These are phyloP conservation scores for Penicillium oxalicum DNA, from an alignment of 2,329 filamentous ascomycete genomes.

Conservation along the genomic window DNA sequence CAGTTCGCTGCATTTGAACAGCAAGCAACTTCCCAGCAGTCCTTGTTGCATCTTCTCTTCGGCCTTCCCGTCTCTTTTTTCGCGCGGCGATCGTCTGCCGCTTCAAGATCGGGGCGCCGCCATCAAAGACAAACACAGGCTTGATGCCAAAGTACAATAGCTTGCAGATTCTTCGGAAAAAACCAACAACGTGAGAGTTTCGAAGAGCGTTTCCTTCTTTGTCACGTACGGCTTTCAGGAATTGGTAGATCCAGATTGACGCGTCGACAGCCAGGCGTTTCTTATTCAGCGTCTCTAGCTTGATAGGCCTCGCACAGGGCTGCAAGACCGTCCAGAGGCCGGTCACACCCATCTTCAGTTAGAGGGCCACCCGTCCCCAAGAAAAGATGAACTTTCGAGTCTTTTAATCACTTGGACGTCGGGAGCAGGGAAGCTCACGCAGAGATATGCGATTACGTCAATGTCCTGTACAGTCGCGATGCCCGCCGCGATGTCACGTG, in stretches of 20 bases:
- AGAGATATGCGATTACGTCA: background rate
- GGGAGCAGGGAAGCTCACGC: constrained; percentile 1
- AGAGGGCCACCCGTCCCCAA: constrained; percentile 1
- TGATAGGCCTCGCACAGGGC: constrained; percentile 90
- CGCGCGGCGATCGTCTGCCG: constrained; percentile 78
- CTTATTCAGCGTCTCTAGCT: constrained; percentile 90
- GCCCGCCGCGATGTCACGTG: constrained; percentile 21
- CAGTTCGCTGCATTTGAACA: constrained; percentile 85
- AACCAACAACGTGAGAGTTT: constrained; percentile 93
- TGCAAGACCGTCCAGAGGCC: constrained; percentile 95
- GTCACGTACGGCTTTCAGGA: constrained; percentile 95
- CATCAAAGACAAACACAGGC: constrained; percentile 97
- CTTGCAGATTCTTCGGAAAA: constrained; percentile 98
- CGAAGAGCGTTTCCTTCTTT: constrained; percentile 95
- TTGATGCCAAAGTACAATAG: constrained; percentile 93
- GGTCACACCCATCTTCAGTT: constrained; percentile 77
- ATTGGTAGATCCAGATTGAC: constrained; percentile 99
- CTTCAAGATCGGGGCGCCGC: constrained; percentile 85
- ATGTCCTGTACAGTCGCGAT: constrained; percentile 1
- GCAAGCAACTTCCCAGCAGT: constrained; percentile 89
- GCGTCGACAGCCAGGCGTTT: constrained; percentile 96
- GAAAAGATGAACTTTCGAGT: background rate
- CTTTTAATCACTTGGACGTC: no score
- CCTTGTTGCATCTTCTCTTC: constrained; percentile 83
- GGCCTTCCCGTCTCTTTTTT: constrained; percentile 74